Conservation (phyloP, 352 stramenopile genomes). For the Thalassiosira oceanica region DNA sequence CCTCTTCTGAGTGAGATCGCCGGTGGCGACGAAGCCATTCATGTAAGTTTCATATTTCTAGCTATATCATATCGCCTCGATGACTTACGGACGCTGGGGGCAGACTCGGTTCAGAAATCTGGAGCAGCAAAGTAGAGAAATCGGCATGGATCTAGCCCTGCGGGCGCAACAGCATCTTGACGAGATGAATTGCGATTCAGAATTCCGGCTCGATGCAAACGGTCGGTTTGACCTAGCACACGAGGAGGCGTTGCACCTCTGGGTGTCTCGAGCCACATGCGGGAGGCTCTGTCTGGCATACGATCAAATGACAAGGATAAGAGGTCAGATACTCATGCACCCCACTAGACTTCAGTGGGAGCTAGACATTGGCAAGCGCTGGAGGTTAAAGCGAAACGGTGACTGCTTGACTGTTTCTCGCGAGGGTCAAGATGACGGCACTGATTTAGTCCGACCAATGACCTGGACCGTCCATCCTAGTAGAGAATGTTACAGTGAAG, state of each 20-base stretch:
- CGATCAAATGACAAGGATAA: constrained; percentile 57
- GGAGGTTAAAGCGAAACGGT: constrained; percentile 59
- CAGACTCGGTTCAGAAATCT: constrained; percentile 60
- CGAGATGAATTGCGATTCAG: constrained; percentile 21
- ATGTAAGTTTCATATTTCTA: no score
- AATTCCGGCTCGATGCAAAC: constrained; percentile 16
- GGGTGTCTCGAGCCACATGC: constrained; percentile 33
- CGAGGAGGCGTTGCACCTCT: constrained; percentile 66
- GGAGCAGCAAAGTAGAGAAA: constrained; percentile 63
- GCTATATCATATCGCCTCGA: no score
- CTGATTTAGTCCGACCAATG: no score
- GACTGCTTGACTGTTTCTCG: constrained; percentile 33
- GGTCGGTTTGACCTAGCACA: constrained; percentile 46
- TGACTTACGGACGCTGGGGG: no score
- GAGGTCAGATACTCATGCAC: constrained; percentile 57
- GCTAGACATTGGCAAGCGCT: constrained; percentile 61
- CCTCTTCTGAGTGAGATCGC: constrained; percentile 73
- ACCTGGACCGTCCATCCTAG: no score
- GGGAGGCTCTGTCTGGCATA: constrained; percentile 48
- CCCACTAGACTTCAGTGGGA: constrained; percentile 60
- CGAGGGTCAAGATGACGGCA: no score
- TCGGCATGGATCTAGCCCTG: constrained; percentile 51
- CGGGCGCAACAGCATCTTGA: constrained; percentile 51
- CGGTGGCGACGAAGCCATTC: constrained; percentile 45
- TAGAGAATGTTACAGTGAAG: no score